These are phyloP conservation scores for Pisolithus albus DNA, from an alignment of 768 basidiomycete species.

Conservation along the genomic window DNA sequence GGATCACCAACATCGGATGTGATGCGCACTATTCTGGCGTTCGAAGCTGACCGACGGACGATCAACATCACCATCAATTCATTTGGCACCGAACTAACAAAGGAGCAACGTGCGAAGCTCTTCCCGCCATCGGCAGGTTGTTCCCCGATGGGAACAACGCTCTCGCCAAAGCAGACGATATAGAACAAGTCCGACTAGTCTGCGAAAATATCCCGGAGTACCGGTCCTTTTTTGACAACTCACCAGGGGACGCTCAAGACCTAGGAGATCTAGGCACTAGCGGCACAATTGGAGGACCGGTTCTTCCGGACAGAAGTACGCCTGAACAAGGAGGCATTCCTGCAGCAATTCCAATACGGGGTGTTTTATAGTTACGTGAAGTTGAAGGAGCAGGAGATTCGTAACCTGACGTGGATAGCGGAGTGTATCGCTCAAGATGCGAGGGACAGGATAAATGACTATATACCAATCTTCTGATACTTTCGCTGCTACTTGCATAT, in stretches of 20 bases:
- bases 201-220: slow-evolving; percentile 90
- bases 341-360: slow-evolving; percentile 95
- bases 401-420: slow-evolving; percentile 89
- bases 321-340: slow-evolving; percentile 88
- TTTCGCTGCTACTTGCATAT: not conserved
- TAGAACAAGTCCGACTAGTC: slow-evolving; percentile 84
- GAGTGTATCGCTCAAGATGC: slow-evolving; percentile 98
- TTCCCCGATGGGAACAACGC: slow-evolving; percentile 95
- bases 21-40: slow-evolving; percentile 87
- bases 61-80: slow-evolving; percentile 99
- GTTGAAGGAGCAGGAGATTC: slow-evolving; percentile 86
- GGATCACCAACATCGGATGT: slow-evolving; percentile 84
- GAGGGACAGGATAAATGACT: slow-evolving; percentile 91
- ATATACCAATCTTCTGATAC: slow-evolving; percentile 79
- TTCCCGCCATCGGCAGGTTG: slow-evolving; percentile 88
- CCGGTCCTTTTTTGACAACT: slow-evolving; percentile 76
- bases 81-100: slow-evolving; percentile 89
- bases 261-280: slow-evolving; percentile 42
- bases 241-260: slow-evolving; percentile 32
- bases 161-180: slow-evolving; percentile 89
- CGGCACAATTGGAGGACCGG: slow-evolving; percentile 77
- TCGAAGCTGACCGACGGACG: slow-evolving; percentile 94
- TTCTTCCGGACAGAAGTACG: slow-evolving; percentile 94
- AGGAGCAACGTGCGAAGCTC: slow-evolving; percentile 89
- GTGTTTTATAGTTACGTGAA: slow-evolving; percentile 92